phyloP scores from a whole-genome alignment of 805 yeast genomes.

The Candida insectorum region DNA sequence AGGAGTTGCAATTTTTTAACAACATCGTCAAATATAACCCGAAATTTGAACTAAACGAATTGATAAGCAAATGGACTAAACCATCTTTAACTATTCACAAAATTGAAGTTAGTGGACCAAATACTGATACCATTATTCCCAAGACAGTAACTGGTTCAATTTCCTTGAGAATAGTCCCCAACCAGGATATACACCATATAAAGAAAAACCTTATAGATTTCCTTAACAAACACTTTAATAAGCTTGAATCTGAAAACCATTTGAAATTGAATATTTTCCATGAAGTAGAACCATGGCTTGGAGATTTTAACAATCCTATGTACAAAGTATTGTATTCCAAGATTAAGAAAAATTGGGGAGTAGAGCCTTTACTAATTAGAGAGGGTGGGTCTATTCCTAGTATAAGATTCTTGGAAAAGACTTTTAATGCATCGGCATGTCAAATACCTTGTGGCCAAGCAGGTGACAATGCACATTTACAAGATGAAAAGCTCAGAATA shows the following conservation, averaged over 20 bases:
- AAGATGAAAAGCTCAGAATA: slow-evolving; percentile 80
- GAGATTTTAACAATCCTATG: slow-evolving; percentile 74
- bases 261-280: slow-evolving; percentile 61
- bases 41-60: slow-evolving; percentile 40
- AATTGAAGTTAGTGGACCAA: slow-evolving; percentile 84
- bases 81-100: slow-evolving; percentile 89
- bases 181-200: slow-evolving; percentile 64
- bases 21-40: slow-evolving; percentile 44
- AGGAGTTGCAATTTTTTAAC: slow-evolving; percentile 60
- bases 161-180: slow-evolving; percentile 87
- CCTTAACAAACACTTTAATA: slow-evolving; percentile 44
- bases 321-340: slow-evolving; percentile 65
- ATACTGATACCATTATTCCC: slow-evolving; percentile 86
- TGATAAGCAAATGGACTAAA: slow-evolving; percentile 80
- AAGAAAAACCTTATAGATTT: slow-evolving; percentile 48
- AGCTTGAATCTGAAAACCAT: slow-evolving; percentile 58
- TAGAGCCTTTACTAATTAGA: slow-evolving; percentile 78
- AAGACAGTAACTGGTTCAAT: slow-evolving; percentile 70
- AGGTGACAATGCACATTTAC: slow-evolving; percentile 89
- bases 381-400: slow-evolving; percentile 98
- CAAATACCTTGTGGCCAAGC: slow-evolving; percentile 97
- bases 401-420: slow-evolving; percentile 77
- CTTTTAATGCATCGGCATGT: slow-evolving; percentile 83
- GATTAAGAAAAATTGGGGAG: slow-evolving; percentile 67
- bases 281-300: slow-evolving; percentile 96